phyloP scores from a whole-genome alignment of 805 yeast species.

The Ogataea siamensis region DNA sequence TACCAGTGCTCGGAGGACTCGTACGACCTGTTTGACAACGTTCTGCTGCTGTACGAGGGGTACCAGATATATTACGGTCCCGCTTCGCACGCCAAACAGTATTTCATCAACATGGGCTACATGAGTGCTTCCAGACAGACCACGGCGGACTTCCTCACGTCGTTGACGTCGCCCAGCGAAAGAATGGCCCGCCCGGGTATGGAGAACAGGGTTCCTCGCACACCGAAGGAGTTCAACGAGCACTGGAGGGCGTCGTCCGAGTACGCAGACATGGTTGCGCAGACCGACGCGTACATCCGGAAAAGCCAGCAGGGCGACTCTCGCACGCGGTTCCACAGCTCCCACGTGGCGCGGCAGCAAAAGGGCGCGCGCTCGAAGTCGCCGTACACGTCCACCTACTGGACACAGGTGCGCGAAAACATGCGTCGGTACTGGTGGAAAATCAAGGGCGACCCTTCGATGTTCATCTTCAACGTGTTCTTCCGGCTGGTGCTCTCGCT shows the following conservation, averaged over 20 bases:
- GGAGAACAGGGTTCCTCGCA: conserved; percentile 37
- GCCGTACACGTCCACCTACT: conserved; percentile 52
- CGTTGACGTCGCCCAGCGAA: conserved; percentile 31
- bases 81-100: conserved; percentile 34
- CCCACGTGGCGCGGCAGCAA: conserved; percentile 44
- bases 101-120: conserved; percentile 38
- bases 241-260: conserved; percentile 37
- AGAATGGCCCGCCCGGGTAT: conserved; percentile 32
- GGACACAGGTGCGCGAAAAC: conserved; percentile 50
- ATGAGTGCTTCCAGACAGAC: conserved; percentile 41
- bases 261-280: conserved; percentile 30
- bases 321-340: conserved; percentile 28
- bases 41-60: conserved; percentile 38
- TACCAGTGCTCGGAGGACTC: conserved; percentile 39
- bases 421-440: conserved; percentile 48
- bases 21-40: conserved; percentile 39
- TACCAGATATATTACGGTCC: conserved; percentile 38
- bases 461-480: conserved; percentile 40
- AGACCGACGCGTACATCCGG: conserved; percentile 33
- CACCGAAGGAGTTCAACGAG: conserved; percentile 39
- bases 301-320: conserved; percentile 6
- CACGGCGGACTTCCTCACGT: conserved; percentile 42
- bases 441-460: conserved; percentile 48
- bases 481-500: conserved; percentile 54
- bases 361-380: conserved; percentile 44